Percentiles rank a stretch among this genome's conserved stretches.
Evolutionary conservation across 176 grass and related monocot species (phyloP).

Genomic region (Pontederia paniculata): DNA sequence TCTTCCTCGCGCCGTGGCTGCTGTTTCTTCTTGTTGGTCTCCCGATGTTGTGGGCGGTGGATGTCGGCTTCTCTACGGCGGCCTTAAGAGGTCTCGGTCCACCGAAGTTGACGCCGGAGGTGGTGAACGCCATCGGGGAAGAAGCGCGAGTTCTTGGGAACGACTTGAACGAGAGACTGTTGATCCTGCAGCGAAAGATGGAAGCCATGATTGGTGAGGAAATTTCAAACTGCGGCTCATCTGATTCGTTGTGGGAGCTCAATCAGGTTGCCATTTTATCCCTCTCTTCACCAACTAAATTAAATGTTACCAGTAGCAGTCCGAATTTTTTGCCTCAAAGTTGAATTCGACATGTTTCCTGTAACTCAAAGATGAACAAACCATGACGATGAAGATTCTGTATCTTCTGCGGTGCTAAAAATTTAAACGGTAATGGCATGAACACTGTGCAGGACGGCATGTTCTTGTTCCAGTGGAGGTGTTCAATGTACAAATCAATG

Average conservation of each 20-base stretch:
- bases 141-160: constrained; percentile 28
- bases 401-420: no score
- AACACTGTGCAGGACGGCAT: background rate
- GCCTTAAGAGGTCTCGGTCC: constrained; percentile 28
- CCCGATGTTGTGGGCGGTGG: constrained; percentile 39
- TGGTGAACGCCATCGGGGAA: constrained; percentile 20
- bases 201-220: constrained; percentile 20
- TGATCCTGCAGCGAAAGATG: constrained; percentile 30
- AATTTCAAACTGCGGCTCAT: constrained; percentile 44
- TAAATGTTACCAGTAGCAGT: background rate
- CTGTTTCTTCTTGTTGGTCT: constrained; percentile 23
- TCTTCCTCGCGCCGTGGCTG: background rate
- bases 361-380: no score
- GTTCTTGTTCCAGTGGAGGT: constrained; percentile 73
- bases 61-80: constrained; percentile 42
- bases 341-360: no score
- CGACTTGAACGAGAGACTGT: constrained; percentile 28
- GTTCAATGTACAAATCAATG: constrained; percentile 59
- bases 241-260: constrained; percentile 51
- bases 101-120: constrained; percentile 38
- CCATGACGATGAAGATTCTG: no score
- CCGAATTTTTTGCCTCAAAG: background rate
- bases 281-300: background rate
- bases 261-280: constrained; percentile 41
- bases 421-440: no score